These are phyloP conservation scores for Filobasidium wieringae DNA, from an alignment of 768 basidiomycete genomes.

Conservation along the genomic window DNA sequence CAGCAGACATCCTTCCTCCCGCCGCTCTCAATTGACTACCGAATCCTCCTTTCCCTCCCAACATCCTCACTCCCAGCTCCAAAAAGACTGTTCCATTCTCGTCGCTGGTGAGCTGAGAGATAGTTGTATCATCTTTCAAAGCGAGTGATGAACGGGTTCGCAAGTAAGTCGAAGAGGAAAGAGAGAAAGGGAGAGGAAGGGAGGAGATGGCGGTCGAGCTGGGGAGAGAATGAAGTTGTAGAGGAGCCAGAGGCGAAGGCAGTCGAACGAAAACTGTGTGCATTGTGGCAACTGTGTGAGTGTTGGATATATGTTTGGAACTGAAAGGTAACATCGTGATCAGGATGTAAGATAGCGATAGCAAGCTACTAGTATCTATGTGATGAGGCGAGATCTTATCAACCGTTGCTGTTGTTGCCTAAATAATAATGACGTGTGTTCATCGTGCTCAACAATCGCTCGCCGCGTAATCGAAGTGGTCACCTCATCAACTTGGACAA, in stretches of 20 bases:
- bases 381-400: not conserved
- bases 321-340: not conserved
- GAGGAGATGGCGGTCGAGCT: constrained; percentile 17
- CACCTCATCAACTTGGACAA: too few species aligned
- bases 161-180: constrained; percentile 14
- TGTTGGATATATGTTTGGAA: not conserved
- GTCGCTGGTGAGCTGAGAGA: constrained; percentile 6
- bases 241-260: constrained; percentile 22
- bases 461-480: too few species aligned
- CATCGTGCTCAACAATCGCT: too few species aligned
- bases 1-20: constrained; percentile 91
- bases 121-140: constrained; percentile 38
- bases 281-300: not conserved
- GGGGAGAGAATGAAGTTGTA: constrained; percentile 13
- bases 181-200: constrained; percentile 8
- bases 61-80: constrained; percentile 59
- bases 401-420: not conserved
- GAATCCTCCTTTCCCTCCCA: constrained; percentile 94
- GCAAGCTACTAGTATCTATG: not conserved
- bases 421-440: not conserved
- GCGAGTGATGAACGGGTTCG: constrained; percentile 16
- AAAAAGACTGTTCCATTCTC: too few species aligned
- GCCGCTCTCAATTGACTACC: constrained; percentile 92
- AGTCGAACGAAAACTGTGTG: constrained; percentile 31
- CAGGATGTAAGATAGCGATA: not conserved